Evolutionary conservation across 371 early-diverging fungal genomes (phyloP).

Genomic region (Batrachochytrium dendrobatidis): DNA sequence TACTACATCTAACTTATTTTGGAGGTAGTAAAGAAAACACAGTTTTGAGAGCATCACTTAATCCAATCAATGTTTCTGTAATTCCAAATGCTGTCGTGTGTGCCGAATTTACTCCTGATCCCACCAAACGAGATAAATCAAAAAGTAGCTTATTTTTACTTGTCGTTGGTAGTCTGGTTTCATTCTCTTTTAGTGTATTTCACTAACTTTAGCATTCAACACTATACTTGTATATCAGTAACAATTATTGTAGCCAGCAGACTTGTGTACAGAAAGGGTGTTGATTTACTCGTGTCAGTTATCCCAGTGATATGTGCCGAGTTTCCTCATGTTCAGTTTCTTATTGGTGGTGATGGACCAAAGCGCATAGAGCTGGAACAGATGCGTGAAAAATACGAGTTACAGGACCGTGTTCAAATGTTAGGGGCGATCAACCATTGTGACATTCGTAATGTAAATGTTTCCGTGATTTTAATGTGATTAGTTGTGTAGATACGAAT

Average conservation of each 20-base stretch:
- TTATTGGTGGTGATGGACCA: conserved; percentile 98
- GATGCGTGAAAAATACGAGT: conserved; percentile 87
- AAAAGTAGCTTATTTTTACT: conserved; percentile 59
- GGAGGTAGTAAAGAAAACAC: conserved; percentile 90
- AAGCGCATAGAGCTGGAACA: conserved; percentile 95
- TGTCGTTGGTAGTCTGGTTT: not conserved
- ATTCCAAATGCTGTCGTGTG: conserved; percentile 98
- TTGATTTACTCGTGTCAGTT: conserved; percentile 84
- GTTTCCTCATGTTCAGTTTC: conserved; percentile 76
- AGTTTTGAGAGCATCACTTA: conserved; percentile 84
- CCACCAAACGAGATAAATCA: conserved; percentile 62
- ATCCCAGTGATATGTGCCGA: conserved; percentile 91
- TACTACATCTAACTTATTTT: not conserved
- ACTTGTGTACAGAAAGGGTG: conserved; percentile 95
- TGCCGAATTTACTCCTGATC: conserved; percentile 81
- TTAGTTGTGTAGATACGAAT: not conserved
- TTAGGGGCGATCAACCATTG: conserved; percentile 84
- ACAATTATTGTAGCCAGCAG: conserved; percentile 92
- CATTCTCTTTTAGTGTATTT: not conserved
- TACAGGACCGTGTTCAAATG: conserved; percentile 91
- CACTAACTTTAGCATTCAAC: not conserved
- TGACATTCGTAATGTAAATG: conserved; percentile 71
- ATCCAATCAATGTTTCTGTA: conserved; percentile 87
- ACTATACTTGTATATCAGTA: conserved; percentile 39
- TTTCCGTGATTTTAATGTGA: too few species aligned